Conservation (phyloP, 352 stramenopile species). For the Salisapilia sapeloensis region DNA sequence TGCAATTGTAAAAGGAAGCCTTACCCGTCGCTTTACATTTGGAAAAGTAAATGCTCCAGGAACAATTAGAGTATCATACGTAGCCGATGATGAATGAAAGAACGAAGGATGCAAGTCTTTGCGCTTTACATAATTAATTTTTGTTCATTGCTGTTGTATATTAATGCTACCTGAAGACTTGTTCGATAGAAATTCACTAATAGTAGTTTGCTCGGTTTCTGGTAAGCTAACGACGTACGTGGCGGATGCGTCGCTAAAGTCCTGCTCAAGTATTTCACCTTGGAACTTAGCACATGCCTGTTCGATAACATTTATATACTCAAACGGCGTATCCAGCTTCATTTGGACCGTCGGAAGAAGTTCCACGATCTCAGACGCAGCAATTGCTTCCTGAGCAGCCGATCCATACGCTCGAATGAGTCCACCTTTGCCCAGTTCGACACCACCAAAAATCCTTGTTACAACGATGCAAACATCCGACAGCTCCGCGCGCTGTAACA, state of each 20-base stretch:
- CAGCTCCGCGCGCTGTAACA: slow-evolving; percentile 36
- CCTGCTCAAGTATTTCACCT: slow-evolving; percentile 22
- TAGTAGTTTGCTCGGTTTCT: too few species aligned
- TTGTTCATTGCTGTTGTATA: too few species aligned
- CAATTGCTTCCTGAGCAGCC: slow-evolving; percentile 34
- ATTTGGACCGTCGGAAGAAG: slow-evolving; percentile 23
- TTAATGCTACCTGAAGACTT: too few species aligned
- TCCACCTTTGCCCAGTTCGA: slow-evolving; percentile 48
- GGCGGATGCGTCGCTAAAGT: slow-evolving; percentile 9
- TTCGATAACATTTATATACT: slow-evolving; percentile 25
- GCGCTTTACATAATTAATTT: too few species aligned
- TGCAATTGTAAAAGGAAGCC: slow-evolving; percentile 33
- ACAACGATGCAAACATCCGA: slow-evolving; percentile 60
- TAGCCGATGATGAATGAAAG: too few species aligned
- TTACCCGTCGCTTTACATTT: slow-evolving; percentile 36
- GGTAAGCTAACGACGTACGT: too few species aligned
- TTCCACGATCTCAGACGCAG: slow-evolving; percentile 28
- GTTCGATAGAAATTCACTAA: too few species aligned
- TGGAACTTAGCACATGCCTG: slow-evolving; percentile 19
- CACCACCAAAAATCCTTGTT: slow-evolving; percentile 55
- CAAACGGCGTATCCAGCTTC: slow-evolving; percentile 11
- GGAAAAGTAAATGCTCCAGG: slow-evolving; percentile 29
- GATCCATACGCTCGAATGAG: slow-evolving; percentile 54
- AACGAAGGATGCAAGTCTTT: too few species aligned
- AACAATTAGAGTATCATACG: slow-evolving; percentile 2